Evolutionary conservation across 1,284 basidiomycete species (phyloP).

Genomic region (Boletus hoseneyae): DNA sequence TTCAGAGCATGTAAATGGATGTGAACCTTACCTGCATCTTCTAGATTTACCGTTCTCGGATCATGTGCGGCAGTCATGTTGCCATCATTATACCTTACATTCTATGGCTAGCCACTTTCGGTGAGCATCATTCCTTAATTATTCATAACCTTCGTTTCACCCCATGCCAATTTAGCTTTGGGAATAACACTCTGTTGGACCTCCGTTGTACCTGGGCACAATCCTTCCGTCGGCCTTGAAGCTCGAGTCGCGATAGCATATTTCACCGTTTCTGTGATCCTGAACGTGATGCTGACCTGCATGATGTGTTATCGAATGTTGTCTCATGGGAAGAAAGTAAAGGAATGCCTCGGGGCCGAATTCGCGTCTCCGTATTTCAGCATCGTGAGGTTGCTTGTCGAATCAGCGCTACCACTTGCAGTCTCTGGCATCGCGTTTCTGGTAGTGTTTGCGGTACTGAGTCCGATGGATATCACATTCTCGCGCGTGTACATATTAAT

Average conservation of each 20-base stretch:
- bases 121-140: neutral
- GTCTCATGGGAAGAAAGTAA: neutral
- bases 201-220: neutral
- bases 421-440: slow-evolving; percentile 10
- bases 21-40: neutral
- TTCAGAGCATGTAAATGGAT: no score
- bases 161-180: neutral
- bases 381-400: slow-evolving; percentile 8
- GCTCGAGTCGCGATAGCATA: slow-evolving; percentile 9
- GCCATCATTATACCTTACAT: slow-evolving; percentile 4
- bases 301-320: slow-evolving; percentile 9
- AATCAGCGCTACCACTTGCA: slow-evolving; percentile 11
- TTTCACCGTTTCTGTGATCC: neutral
- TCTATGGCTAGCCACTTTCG: slow-evolving; percentile 7
- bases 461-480: neutral
- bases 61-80: neutral
- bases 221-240: slow-evolving; percentile 1
- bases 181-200: neutral
- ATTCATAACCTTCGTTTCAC: neutral
- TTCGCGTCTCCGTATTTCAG: slow-evolving; percentile 5
- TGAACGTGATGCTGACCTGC: slow-evolving; percentile 5
- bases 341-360: slow-evolving; percentile 4
- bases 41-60: neutral
- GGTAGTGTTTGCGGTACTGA: slow-evolving; percentile 2
- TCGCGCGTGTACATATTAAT: slow-evolving; percentile 4